phyloP scores from a whole-genome alignment of 352 stramenopile genomes.

The Globisporangium megalacanthum region DNA sequence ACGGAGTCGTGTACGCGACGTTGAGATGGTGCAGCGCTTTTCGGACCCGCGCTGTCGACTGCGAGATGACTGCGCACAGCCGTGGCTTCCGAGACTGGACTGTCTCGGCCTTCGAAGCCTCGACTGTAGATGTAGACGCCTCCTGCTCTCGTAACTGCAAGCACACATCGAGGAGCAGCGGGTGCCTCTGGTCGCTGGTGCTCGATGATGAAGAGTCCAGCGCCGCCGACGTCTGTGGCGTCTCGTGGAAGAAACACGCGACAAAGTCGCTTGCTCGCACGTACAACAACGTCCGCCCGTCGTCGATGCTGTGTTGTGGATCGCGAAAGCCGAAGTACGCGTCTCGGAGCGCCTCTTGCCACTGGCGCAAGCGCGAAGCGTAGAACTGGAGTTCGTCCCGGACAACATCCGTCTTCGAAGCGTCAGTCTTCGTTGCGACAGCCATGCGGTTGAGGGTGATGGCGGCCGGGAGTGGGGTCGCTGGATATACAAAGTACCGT shows the following conservation, averaged over 20 bases:
- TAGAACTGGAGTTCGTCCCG: constrained; percentile 62
- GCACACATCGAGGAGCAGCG: constrained; percentile 30
- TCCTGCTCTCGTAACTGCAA: constrained; percentile 13
- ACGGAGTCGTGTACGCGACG: constrained; percentile 51
- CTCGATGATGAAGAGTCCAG: not conserved
- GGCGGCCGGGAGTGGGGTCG: constrained; percentile 38
- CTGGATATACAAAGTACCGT: constrained; percentile 66
- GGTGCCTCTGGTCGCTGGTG: not conserved
- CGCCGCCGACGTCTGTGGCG: not conserved
- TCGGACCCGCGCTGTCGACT: constrained; percentile 55
- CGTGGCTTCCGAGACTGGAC: not conserved
- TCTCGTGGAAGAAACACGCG: constrained; percentile 46
- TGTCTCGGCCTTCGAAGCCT: not conserved
- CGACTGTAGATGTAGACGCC: not conserved
- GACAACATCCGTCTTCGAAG: constrained; percentile 22
- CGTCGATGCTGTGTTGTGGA: not conserved
- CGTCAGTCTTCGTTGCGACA: constrained; percentile 20
- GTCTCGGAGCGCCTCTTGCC: constrained; percentile 65
- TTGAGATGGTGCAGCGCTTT: constrained; percentile 65
- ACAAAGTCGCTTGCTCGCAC: constrained; percentile 59
- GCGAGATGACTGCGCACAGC: constrained; percentile 57
- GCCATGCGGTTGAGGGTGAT: constrained; percentile 39
- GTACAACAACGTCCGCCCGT: constrained; percentile 30
- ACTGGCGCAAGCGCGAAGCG: constrained; percentile 42
- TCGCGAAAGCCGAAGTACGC: constrained; percentile 60